phyloP scores from a whole-genome alignment of 225 moss, liverwort and hornwort genomes.

The Rhytidiadelphus loreus region DNA sequence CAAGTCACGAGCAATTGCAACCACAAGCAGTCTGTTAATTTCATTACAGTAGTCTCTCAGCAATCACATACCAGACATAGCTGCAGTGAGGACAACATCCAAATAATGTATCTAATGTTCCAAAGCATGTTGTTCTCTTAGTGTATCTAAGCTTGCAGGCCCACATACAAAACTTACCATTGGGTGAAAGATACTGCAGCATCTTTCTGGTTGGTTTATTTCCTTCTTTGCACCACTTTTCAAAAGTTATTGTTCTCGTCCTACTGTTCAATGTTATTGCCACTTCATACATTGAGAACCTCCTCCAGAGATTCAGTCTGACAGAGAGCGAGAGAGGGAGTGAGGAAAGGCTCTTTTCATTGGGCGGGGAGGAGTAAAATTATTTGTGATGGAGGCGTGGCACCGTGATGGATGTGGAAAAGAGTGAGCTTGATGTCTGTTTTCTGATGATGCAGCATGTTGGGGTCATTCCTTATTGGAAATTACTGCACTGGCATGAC shows the following conservation, averaged over 20 bases:
- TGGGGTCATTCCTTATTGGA: background rate
- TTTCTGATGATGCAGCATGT: background rate
- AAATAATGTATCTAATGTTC: background rate
- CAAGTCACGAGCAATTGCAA: background rate
- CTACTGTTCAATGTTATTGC: background rate
- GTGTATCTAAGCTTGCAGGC: no score
- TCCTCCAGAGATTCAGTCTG: background rate
- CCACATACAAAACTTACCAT: background rate
- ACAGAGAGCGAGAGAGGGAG: background rate
- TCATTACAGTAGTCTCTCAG: background rate
- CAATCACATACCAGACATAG: background rate
- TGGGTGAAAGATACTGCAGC: background rate
- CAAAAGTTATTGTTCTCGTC: background rate
- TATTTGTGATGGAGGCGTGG: background rate
- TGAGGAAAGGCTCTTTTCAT: background rate
- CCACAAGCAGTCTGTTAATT: background rate
- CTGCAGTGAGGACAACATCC: background rate
- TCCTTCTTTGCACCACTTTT: background rate
- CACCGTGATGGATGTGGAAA: no score
- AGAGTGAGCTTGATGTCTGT: background rate
- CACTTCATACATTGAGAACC: background rate
- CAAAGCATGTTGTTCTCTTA: background rate
- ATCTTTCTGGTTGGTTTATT: background rate
- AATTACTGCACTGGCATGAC: background rate
- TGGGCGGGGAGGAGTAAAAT: background rate